Evolutionary conservation across 2,329 filamentous ascomycete species (phyloP), one percentile per base, ranked within the genome.

Genomic region (Myriosclerotinia curreyana): DNA sequence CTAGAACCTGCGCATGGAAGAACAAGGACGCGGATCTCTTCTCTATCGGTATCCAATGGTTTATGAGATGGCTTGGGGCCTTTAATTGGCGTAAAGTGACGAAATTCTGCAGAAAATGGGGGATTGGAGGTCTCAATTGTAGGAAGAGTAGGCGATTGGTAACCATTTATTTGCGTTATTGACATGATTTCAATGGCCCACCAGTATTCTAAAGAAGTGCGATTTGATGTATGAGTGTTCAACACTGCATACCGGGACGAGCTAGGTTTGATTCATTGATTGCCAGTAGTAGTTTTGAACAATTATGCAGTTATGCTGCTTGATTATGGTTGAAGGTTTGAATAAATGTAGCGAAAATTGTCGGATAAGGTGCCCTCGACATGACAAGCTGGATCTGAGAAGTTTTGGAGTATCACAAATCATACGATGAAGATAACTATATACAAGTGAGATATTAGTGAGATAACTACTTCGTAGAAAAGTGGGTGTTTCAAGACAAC

Each of bases 11-110:
- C 49, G 40, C 15, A 28, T 60, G 62, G 49, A 38, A 64, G 49
- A 12, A 64, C 22, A 8, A 64, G 48, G 1, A 60, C 38, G 22
- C 49, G 55, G 15, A 64, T 64, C 7, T 64, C 49, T 38, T 60
- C 55, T 28, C 42, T 60, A 28, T 46, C 48, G 17, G 38, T 34
- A 46, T 53, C 22, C 14, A 60, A 42, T 28, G 38, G 36, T 40
- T 53, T 40, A 53, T 64, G 53, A 5, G 46, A 60, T 44, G 28
- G 14, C 7, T 60, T 52, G 4, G 15, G 9, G 2, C 46, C 53
- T 49, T 38, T 44, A 5, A 17, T 54, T 14, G 31, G 44, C 14
- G 36, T 59, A 42, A 58, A 58, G 25, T 59, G 36, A 42, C 25
- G 8, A 2, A 50, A 11, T 12, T 59, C 61, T 50, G 44, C 46